These are phyloP conservation scores for Psilocybe sp. DNA, from an alignment of 768 basidiomycete species.

Conservation along the genomic window DNA sequence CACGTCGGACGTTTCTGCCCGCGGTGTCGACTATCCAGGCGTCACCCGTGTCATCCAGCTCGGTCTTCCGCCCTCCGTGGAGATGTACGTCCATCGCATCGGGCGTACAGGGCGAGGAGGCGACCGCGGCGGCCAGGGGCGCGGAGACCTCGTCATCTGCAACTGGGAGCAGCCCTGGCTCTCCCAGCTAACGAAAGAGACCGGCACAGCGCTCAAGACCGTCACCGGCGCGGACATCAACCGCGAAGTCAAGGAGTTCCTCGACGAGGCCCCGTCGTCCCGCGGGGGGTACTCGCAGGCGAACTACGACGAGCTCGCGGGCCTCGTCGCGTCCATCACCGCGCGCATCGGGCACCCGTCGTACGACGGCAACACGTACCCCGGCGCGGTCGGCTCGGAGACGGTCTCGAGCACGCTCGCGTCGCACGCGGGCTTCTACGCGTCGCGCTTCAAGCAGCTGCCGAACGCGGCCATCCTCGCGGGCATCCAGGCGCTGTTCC, in stretches of 20 bases:
- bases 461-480: slow-evolving; percentile 4
- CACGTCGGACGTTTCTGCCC: slow-evolving; percentile 85
- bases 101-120: slow-evolving; percentile 80
- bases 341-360: neutral
- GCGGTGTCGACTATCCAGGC: slow-evolving; percentile 86
- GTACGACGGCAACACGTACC: neutral
- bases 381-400: neutral
- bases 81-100: slow-evolving; percentile 84
- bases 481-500: slow-evolving; percentile 17
- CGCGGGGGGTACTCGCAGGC: slow-evolving; percentile 1
- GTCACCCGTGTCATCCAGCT: slow-evolving; percentile 91
- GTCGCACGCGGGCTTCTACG: slow-evolving; percentile 23
- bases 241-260: slow-evolving; percentile 11
- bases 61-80: slow-evolving; percentile 66
- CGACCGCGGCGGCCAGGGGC: slow-evolving; percentile 59
- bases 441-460: slow-evolving; percentile 12
- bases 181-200: slow-evolving; percentile 53
- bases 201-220: slow-evolving; percentile 69
- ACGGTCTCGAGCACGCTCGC: slow-evolving; percentile 11
- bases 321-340: slow-evolving; percentile 2
- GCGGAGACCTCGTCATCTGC: slow-evolving; percentile 55
- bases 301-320: neutral
- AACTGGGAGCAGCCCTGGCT: slow-evolving; percentile 71
- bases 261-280: neutral
- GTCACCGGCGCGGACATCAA: slow-evolving; percentile 40